Percentiles rank a stretch among this genome's conserved stretches.
phyloP scores from a whole-genome alignment of 192 early-diverging fungal genomes.

The Geranomyces michiganensis region DNA sequence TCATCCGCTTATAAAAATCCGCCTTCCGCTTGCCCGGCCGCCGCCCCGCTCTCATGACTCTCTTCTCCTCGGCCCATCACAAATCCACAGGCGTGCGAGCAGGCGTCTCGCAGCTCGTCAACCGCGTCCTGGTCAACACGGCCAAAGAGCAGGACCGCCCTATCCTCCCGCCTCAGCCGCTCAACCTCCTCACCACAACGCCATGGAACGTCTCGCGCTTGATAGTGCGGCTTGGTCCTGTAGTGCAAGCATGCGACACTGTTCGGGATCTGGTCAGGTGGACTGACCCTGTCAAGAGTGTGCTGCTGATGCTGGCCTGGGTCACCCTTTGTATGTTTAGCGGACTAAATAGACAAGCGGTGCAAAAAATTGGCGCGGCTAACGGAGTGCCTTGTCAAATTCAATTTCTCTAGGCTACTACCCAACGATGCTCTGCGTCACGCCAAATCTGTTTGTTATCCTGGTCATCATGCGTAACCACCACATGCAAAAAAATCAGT shows the following conservation, averaged over 20 bases:
- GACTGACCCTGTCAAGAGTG: slow-evolving; percentile 66
- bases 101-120: slow-evolving; percentile 1
- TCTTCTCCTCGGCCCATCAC: too few relatives aligned
- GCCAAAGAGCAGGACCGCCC: not conserved
- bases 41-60: too few relatives aligned
- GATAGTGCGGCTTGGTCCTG: slow-evolving; percentile 58
- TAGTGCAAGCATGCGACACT: slow-evolving; percentile 63
- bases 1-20: too few relatives aligned
- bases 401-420: slow-evolving; percentile 48
- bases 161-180: not conserved
- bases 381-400: too few relatives aligned
- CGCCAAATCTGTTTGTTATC: slow-evolving; percentile 55
- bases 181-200: slow-evolving; percentile 14
- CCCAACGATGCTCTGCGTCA: slow-evolving; percentile 52
- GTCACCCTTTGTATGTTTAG: slow-evolving; percentile 45
- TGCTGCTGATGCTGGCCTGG: slow-evolving; percentile 36
- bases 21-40: too few relatives aligned
- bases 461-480: slow-evolving; percentile 54
- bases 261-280: slow-evolving; percentile 63
- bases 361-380: too few relatives aligned
- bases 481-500: slow-evolving; percentile 28
- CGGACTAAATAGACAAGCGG: too few relatives aligned
- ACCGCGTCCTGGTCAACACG: slow-evolving; percentile 17
- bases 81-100: too few relatives aligned
- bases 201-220: slow-evolving; percentile 62